Evolutionary conservation across 116 monocot genomes (phyloP), one percentile per base, ranked within the genome.

Genomic region (Zostera marina): DNA sequence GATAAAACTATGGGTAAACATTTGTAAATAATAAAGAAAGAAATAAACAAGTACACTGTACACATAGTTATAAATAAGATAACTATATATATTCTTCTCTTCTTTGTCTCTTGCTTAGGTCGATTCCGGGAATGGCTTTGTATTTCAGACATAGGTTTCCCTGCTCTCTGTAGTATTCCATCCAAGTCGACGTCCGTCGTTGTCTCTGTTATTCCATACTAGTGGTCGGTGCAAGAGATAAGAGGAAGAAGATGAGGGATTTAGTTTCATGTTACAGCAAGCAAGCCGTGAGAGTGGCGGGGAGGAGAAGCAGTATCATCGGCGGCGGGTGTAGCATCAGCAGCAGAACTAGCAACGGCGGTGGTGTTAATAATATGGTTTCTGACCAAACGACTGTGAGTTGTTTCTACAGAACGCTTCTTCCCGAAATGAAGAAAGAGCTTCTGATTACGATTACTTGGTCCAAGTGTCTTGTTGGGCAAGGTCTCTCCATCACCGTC

Each of bases 401-500:
- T 51, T 68, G 72, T 54, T n/a, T 72, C 38, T 80, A 80, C 70
- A 47, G 58, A 32, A 48, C 60, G 62, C 63, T 32, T 25, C 65
- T 66, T 9, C 53, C 62, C 41, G 40, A 56, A 7, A n/a, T 60
- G 2, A 12, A 12, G 17, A 58, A 44, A 38, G 58, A 66, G 54
- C 62, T 80, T 13, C 56, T 66, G 59, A 42, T 77, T 61, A 38
- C 44, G 9, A 41, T 81, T 20, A 65, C 64, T 39, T 87, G 88
- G 87, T 70, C 73, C 57, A 72, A 47, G 47, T 54, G 58, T 46
- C 66, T 61, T 15, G 8, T 42, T 24, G 78, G 75, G 46, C 69
- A 62, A 3, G 60, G 59, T 42, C 64, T 87, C 41, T 75, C 81
- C 56, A 13, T 87, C 45, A 62, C 61, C 61, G 47, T 78, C 56